These are phyloP conservation scores for Veloporphyrellus conicus DNA, from an alignment of 1,284 basidiomycete species.

Conservation along the genomic window DNA sequence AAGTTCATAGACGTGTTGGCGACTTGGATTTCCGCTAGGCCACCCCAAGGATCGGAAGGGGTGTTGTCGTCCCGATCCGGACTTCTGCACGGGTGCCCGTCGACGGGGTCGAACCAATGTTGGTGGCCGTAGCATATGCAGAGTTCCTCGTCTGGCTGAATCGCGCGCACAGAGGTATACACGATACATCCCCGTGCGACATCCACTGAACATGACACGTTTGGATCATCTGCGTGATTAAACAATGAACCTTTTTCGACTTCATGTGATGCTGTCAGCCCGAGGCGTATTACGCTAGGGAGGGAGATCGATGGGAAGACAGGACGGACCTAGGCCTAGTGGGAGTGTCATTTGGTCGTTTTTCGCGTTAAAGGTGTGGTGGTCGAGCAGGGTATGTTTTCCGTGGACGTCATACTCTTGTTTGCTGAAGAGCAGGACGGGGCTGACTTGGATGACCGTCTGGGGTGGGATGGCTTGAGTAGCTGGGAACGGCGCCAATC, in stretches of 20 bases:
- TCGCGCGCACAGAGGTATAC: constrained; percentile 55
- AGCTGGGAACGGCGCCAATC: constrained; percentile 44
- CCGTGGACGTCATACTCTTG: constrained; percentile 71
- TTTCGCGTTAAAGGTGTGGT: constrained; percentile 83
- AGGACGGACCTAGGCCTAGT: constrained; percentile 71
- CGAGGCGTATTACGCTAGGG: background rate
- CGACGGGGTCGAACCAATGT: constrained; percentile 56
- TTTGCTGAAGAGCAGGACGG: constrained; percentile 74
- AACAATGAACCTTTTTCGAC: constrained; percentile 78
- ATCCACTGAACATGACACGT: constrained; percentile 66
- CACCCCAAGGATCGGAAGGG: constrained; percentile 37
- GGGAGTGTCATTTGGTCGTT: constrained; percentile 82
- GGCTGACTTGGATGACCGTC: constrained; percentile 77
- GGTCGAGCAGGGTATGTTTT: constrained; percentile 70
- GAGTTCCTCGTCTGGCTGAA: constrained; percentile 67
- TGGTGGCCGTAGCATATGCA: constrained; percentile 75
- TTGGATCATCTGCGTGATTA: constrained; percentile 71
- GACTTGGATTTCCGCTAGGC: constrained; percentile 35
- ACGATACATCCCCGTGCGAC: constrained; percentile 55
- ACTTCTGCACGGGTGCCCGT: constrained; percentile 21
- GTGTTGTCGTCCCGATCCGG: constrained; percentile 29
- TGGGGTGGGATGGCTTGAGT: constrained; percentile 54
- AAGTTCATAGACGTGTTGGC: constrained; percentile 23
- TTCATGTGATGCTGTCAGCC: no score
- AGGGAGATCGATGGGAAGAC: background rate